A percentile compares a stretch with the other conserved stretches of the same genome.
These are phyloP conservation scores for Tetracladium maxilliforme DNA, from an alignment of 2,329 filamentous ascomycete genomes.

Conservation along the genomic window DNA sequence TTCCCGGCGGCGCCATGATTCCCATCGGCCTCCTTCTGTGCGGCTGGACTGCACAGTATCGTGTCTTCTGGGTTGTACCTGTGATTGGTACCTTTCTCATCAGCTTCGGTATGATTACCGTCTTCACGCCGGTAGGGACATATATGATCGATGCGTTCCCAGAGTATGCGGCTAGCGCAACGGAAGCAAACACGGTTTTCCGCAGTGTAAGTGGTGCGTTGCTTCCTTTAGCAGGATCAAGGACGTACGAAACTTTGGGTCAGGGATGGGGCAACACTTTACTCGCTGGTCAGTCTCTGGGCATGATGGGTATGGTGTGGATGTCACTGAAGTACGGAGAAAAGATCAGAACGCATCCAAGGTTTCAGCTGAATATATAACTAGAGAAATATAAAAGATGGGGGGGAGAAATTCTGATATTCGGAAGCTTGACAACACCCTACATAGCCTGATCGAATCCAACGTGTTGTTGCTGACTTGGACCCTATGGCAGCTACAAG, in stretches of 20 bases:
- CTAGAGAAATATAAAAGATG: too few relatives aligned
- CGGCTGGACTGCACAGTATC: constrained; percentile 38
- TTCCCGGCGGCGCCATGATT: constrained; percentile 32
- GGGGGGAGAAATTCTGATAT: too few relatives aligned
- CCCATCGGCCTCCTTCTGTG: constrained; percentile 43
- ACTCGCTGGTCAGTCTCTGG: constrained; percentile 32
- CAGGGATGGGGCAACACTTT: constrained; percentile 32
- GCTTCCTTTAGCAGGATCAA: constrained; percentile 33
- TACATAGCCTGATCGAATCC: too few relatives aligned
- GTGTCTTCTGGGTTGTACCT: constrained; percentile 41
- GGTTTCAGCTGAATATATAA: too few relatives aligned
- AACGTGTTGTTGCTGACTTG: too few relatives aligned
- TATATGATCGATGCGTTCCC: constrained; percentile 49
- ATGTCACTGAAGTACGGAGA: constrained; percentile 29
- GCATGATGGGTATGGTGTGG: constrained; percentile 29
- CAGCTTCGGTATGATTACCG: constrained; percentile 26
- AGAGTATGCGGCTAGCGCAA: constrained; percentile 26
- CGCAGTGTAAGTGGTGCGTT: constrained; percentile 32
- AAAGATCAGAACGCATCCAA: constrained; percentile 24
- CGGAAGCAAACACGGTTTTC: constrained; percentile 24
- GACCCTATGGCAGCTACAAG: too few relatives aligned
- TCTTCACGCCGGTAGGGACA: constrained; percentile 35
- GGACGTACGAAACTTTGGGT: constrained; percentile 25
- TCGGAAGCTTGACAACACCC: too few relatives aligned
- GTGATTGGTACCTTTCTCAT: constrained; percentile 34